These are phyloP conservation scores for Pyrenopolyporus hunteri DNA, from an alignment of 495 filamentous ascomycete species.

Conservation along the genomic window DNA sequence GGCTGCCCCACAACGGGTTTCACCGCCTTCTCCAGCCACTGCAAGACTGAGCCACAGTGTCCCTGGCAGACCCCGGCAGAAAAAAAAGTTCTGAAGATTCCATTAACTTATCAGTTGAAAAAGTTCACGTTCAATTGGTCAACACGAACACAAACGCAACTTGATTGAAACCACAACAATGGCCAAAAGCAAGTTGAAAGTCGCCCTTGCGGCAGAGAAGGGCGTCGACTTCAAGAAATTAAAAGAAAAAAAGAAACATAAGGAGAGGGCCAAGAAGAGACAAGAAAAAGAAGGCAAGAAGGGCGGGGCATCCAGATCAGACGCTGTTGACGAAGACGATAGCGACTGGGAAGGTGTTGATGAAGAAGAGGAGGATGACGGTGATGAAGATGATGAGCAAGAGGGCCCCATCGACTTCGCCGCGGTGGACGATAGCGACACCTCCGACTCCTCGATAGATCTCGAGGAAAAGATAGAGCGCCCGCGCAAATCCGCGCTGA, in stretches of 20 bases:
- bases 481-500: conserved; percentile 31
- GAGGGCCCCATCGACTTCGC: conserved; percentile 32
- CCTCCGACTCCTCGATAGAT: conserved; percentile 45
- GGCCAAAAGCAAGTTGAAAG: conserved; percentile 66
- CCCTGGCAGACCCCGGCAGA: conserved; percentile 27
- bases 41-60: not conserved
- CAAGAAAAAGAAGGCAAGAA: conserved; percentile 48
- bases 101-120: conserved; percentile 15
- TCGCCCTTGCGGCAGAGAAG: conserved; percentile 70
- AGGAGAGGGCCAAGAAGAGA: conserved; percentile 60
- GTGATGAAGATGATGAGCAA: conserved; percentile 24
- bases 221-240: conserved; percentile 71
- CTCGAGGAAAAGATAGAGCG: conserved; percentile 45
- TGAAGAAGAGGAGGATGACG: conserved; percentile 45
- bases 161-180: conserved; percentile 37
- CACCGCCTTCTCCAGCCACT: conserved; percentile 33
- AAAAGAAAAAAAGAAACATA: conserved; percentile 59
- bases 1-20: not conserved
- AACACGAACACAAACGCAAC: conserved; percentile 3
- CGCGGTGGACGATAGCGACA: conserved; percentile 42
- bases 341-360: conserved; percentile 54
- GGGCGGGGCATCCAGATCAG: conserved; percentile 45
- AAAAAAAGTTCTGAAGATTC: conserved; percentile 36
- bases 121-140: conserved; percentile 15
- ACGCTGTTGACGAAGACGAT: conserved; percentile 46